Conservation (phyloP, 768 basidiomycete species). For the Lactifluus echinatus region DNA sequence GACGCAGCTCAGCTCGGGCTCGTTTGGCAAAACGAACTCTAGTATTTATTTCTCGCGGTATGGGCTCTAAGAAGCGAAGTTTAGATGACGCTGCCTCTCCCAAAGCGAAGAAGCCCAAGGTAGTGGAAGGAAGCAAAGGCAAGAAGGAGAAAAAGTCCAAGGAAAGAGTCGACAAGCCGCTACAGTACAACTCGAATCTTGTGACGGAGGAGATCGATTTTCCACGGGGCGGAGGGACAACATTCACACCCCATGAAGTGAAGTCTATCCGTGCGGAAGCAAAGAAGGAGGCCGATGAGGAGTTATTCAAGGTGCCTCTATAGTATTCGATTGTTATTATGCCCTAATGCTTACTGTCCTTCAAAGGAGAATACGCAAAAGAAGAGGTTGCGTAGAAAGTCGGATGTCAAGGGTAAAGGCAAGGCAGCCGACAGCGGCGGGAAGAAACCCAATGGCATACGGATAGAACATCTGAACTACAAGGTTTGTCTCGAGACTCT, state of each 20-base stretch:
- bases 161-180: slow-evolving; percentile 23
- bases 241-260: slow-evolving; percentile 81
- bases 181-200: slow-evolving; percentile 32
- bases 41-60: slow-evolving; percentile 9
- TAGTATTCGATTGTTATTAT: too few species aligned
- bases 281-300: slow-evolving; percentile 71
- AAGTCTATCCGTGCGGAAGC: slow-evolving; percentile 82
- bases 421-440: slow-evolving; percentile 28
- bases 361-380: slow-evolving; percentile 25
- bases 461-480: slow-evolving; percentile 90
- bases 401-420: slow-evolving; percentile 31
- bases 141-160: slow-evolving; percentile 24
- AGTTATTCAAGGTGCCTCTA: slow-evolving; percentile 69
- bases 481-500: slow-evolving; percentile 43
- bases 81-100: slow-evolving; percentile 46
- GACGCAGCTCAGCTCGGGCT: too few species aligned
- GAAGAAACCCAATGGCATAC: slow-evolving; percentile 45
- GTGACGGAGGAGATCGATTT: slow-evolving; percentile 78
- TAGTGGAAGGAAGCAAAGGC: slow-evolving; percentile 23
- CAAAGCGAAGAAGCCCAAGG: slow-evolving; percentile 57
- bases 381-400: slow-evolving; percentile 41
- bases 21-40: slow-evolving; percentile 6
- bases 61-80: slow-evolving; percentile 52
- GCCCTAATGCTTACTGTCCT: not conserved
- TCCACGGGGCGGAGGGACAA: slow-evolving; percentile 89